phyloP scores from a whole-genome alignment of 1,284 basidiomycete genomes.

The Microbotryum scabiosae region DNA sequence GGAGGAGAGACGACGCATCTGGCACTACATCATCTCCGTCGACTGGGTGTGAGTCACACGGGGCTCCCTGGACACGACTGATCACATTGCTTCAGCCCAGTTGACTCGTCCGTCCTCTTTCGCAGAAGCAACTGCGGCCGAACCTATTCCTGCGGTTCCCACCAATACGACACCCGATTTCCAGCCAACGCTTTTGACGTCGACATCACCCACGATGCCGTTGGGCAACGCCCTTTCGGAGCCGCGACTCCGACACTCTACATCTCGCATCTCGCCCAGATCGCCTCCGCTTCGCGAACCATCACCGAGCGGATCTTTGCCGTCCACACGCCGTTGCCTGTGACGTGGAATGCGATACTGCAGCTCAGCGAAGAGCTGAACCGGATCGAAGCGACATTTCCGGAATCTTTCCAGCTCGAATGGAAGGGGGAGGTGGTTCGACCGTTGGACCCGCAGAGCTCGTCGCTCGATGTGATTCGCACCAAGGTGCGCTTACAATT shows the following conservation, averaged over 20 bases:
- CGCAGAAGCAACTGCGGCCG: background rate
- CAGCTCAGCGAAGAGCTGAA: slow-evolving; percentile 19
- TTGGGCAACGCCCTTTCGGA: slow-evolving; percentile 6
- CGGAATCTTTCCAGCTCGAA: background rate
- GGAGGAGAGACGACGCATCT: slow-evolving; percentile 22
- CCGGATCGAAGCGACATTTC: slow-evolving; percentile 7
- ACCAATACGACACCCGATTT: slow-evolving; percentile 18
- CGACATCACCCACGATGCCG: slow-evolving; percentile 10
- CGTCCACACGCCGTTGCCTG: slow-evolving; percentile 8
- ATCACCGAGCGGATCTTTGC: slow-evolving; percentile 13
- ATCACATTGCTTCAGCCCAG: no score
- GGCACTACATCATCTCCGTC: slow-evolving; percentile 16
- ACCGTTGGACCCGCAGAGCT: slow-evolving; percentile 9
- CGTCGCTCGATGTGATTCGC: background rate
- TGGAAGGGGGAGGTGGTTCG: slow-evolving; percentile 6
- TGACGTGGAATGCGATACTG: slow-evolving; percentile 2
- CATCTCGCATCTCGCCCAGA: slow-evolving; percentile 6
- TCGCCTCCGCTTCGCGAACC: slow-evolving; percentile 3
- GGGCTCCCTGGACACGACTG: no score
- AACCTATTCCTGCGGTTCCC: slow-evolving; percentile 2
- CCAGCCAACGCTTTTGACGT: slow-evolving; percentile 18
- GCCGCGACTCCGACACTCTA: slow-evolving; percentile 17
- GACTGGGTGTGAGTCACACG: slow-evolving; percentile 10
- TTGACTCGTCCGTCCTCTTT: background rate
- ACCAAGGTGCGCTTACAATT: background rate